Evolutionary conservation across 2,329 filamentous ascomycete species (phyloP).

Genomic region (Hirsutella rhossiliensis): DNA sequence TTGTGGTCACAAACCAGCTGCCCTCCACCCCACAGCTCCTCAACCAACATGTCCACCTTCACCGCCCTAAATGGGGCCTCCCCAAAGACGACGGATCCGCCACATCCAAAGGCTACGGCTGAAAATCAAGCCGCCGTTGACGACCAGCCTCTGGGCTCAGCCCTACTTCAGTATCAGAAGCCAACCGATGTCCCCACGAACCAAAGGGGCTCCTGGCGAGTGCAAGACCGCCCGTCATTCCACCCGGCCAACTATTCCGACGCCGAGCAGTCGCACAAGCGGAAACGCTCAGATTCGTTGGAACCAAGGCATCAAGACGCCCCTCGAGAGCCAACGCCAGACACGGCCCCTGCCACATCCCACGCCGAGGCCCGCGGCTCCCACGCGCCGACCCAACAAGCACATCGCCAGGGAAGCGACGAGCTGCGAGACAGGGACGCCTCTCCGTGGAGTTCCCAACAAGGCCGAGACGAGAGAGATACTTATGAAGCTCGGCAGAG

Average conservation of each 20-base stretch:
- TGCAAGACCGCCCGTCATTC: constrained; percentile 29
- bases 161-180: constrained; percentile 11
- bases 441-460: constrained; percentile 32
- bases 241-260: constrained; percentile 28
- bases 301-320: constrained; percentile 31
- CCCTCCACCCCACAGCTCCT: neutral
- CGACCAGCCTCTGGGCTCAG: constrained; percentile 11
- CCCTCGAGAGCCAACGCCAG: constrained; percentile 21
- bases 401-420: constrained; percentile 32
- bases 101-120: constrained; percentile 16
- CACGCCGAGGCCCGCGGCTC: constrained; percentile 27
- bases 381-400: constrained; percentile 29
- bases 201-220: constrained; percentile 30
- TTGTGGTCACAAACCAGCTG: neutral
- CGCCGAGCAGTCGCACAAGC: constrained; percentile 43
- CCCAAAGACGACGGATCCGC: constrained; percentile 27
- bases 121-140: constrained; percentile 19
- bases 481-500: constrained; percentile 33
- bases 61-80: constrained; percentile 39
- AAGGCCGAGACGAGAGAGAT: constrained; percentile 34
- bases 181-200: constrained; percentile 12
- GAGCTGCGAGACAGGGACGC: constrained; percentile 34
- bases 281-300: constrained; percentile 57
- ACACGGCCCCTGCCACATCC: constrained; percentile 15
- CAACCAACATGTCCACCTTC: constrained; percentile 34